Evolutionary conservation across 805 yeast genomes (phyloP), one percentile per base, ranked within the genome.

Genomic region (Dipodascus albidus): DNA sequence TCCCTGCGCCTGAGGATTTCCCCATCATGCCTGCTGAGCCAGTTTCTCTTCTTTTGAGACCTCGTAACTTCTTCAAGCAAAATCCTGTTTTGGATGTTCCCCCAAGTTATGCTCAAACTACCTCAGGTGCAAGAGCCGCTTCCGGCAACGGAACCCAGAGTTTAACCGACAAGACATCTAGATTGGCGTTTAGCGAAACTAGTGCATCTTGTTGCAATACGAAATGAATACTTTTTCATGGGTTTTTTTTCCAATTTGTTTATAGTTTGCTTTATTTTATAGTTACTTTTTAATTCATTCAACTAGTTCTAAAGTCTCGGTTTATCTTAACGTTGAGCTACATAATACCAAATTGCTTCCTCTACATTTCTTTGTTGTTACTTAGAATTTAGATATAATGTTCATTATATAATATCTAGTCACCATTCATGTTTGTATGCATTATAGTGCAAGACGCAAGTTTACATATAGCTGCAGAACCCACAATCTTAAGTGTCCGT

Each of bases 1-100:
- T 85, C 79, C 95, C 95, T 55, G 83, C 90, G 14, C 91, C 93
- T 55, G 93, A 85, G 72, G 95, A 85, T 69, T 85, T 85, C 83
- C 93, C 93, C 54, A 78, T 85, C 58, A 85, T 85, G 93, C 93
- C 93, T 50, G 84, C 88, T 50, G 95, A 85, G 71, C 85, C 87
- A 63, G 82, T 85, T 62, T 79, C 83, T 55, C 73, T 85, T 60
- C 72, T 82, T 71, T 73, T 85, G 66, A 79, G 90, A 69, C 93
- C 93, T 61, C 76, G 91, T 67, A 81, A 85, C 70, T 81, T 85
- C 73, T 85, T 85, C 76, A 70, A 75, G 49, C 86, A 82, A 67
- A 85, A 85, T 68, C 93, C 95, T 31, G 84, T 79, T 52, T 74
- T 85, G 60, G 93, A 85, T 62, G 78, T 86, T 56, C 78, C 76